Evolutionary conservation across 2,329 filamentous ascomycete species (phyloP).

Genomic region (Pestalotiopsis sp.): DNA sequence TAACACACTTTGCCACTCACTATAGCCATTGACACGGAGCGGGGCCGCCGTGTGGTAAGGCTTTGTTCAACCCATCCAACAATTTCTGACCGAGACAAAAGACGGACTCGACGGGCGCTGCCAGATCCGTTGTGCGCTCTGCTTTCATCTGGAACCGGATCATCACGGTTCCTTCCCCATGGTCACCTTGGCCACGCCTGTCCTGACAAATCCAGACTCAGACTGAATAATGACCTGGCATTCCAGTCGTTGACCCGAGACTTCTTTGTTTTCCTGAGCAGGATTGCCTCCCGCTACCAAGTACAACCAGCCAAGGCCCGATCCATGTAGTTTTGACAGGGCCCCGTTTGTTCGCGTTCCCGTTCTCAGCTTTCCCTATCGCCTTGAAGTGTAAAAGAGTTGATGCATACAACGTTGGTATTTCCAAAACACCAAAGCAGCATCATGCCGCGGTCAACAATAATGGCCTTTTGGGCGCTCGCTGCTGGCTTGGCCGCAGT

Average conservation of each 20-base stretch:
- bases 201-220: slow-evolving; percentile 17
- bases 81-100: slow-evolving; percentile 15
- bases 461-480: slow-evolving; percentile 29
- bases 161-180: slow-evolving; percentile 11
- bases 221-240: slow-evolving; percentile 16
- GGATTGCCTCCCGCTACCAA: slow-evolving; percentile 16
- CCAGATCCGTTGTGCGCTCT: slow-evolving; percentile 21
- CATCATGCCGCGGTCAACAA: slow-evolving; percentile 30
- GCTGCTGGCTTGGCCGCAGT: slow-evolving; percentile 29
- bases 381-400: not conserved
- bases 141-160: slow-evolving; percentile 17
- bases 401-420: slow-evolving; percentile 17
- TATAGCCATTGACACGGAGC: slow-evolving; percentile 17
- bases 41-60: slow-evolving; percentile 19
- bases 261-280: slow-evolving; percentile 19
- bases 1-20: slow-evolving; percentile 17
- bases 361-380: not conserved
- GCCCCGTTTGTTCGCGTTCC: not conserved
- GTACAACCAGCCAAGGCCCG: not conserved
- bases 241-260: slow-evolving; percentile 17
- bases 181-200: slow-evolving; percentile 12
- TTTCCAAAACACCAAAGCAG: not conserved
- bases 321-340: not conserved
- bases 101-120: slow-evolving; percentile 14
- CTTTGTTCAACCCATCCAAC: slow-evolving; percentile 14